Percentiles rank a stretch among this genome's conserved stretches.
These are phyloP conservation scores for Rhododendron mucronatum DNA, from an alignment of 148 eudicot genomes.

Conservation along the genomic window DNA sequence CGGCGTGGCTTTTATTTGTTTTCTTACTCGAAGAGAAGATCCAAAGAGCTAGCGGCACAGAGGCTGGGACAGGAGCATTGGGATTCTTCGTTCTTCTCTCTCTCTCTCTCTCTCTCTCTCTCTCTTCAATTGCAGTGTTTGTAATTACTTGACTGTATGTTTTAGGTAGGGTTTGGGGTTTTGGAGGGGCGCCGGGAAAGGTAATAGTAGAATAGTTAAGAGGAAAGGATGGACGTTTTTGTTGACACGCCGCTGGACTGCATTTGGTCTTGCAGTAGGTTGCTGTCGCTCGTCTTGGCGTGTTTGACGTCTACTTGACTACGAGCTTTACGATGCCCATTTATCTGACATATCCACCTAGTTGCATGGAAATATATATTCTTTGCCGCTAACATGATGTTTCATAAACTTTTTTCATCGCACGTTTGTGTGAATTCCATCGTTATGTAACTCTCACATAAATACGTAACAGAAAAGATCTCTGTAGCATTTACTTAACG, in stretches of 20 bases:
- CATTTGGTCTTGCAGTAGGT: not conserved
- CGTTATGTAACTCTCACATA: too few relatives aligned
- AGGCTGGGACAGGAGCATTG: slow-evolving; percentile 29
- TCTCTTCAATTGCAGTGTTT: not conserved
- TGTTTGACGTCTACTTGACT: not conserved
- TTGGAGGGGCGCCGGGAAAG: not conserved
- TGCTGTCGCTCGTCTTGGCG: not conserved
- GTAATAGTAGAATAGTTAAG: not conserved
- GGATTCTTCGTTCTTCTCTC: slow-evolving; percentile 24
- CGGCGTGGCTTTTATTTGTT: not conserved
- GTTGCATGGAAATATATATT: not conserved
- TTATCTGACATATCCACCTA: not conserved
- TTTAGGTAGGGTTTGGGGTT: not conserved
- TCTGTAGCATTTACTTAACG: too few relatives aligned
- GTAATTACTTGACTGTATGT: not conserved
- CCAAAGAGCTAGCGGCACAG: slow-evolving; percentile 28
- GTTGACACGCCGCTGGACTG: not conserved
- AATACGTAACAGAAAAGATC: too few relatives aligned
- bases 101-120: not conserved
- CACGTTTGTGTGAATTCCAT: too few relatives aligned
- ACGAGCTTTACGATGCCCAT: not conserved
- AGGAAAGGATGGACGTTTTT: not conserved
- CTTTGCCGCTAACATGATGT: too few relatives aligned
- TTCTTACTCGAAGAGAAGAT: not conserved
- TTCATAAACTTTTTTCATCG: too few relatives aligned